Percentiles rank a stretch among this genome's conserved stretches.
Evolutionary conservation across 2,329 filamentous ascomycete genomes (phyloP).

Genomic region (Endoconidiophora polonica): DNA sequence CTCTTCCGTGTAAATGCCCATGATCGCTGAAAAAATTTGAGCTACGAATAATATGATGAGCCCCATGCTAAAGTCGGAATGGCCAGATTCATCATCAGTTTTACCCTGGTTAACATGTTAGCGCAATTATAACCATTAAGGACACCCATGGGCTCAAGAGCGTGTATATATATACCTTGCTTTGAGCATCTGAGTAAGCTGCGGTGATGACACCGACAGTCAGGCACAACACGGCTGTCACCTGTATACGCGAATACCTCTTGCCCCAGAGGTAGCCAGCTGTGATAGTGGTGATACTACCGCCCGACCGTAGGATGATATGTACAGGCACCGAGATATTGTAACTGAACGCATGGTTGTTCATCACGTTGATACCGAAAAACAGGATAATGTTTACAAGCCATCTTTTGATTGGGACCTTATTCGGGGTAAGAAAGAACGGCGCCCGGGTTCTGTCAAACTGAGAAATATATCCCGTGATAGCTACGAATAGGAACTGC

Average conservation of each 20-base stretch:
- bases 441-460: conserved; percentile 50
- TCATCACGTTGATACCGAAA: conserved; percentile 84
- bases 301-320: conserved; percentile 88
- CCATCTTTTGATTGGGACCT: conserved; percentile 74
- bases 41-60: conserved; percentile 72
- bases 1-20: conserved; percentile 88
- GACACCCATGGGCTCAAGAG: too few species aligned
- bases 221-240: conserved; percentile 65
- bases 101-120: conserved; percentile 8
- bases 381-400: conserved; percentile 77
- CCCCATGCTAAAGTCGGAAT: conserved; percentile 37
- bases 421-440: conserved; percentile 58
- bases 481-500: conserved; percentile 69
- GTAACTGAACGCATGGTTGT: conserved; percentile 96
- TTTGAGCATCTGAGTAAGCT: conserved; percentile 74
- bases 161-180: conserved; percentile 41
- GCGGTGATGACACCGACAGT: conserved; percentile 76
- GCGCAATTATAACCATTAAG: not conserved
- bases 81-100: conserved; percentile 11
- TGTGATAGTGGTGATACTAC: conserved; percentile 86
- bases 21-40: conserved; percentile 78
- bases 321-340: conserved; percentile 92
- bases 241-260: conserved; percentile 62
- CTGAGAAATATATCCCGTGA: conserved; percentile 61
- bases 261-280: conserved; percentile 82